Conservation (phyloP, 177 flowering plant species). For the Tripterygium wilfordii region DNA sequence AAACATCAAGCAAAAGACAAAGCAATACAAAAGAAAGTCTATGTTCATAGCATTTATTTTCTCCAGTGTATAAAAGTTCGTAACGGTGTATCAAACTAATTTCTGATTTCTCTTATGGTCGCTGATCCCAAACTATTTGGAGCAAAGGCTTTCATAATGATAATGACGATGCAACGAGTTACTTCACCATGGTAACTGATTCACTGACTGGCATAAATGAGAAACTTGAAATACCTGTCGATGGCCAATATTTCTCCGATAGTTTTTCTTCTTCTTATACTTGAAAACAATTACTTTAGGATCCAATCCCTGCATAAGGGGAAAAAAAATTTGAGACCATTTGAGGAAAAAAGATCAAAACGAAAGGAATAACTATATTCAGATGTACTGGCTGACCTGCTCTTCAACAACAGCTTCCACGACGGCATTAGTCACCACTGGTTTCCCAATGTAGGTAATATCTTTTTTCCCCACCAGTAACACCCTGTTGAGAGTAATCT, state of each 20-base stretch:
- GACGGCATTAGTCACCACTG: slow-evolving; percentile 78
- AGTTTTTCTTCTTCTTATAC: slow-evolving; percentile 78
- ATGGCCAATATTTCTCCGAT: slow-evolving; percentile 87
- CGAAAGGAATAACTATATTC: too few species aligned
- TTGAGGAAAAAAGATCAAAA: background rate
- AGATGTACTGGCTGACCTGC: slow-evolving; percentile 42
- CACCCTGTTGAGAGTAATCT: slow-evolving; percentile 85
- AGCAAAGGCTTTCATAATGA: background rate
- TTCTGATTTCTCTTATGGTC: too few species aligned
- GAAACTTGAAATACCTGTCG: slow-evolving; percentile 58
- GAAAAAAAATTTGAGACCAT: background rate
- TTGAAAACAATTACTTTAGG: slow-evolving; percentile 80
- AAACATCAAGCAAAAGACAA: background rate
- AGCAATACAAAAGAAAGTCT: background rate
- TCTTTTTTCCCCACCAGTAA: slow-evolving; percentile 82
- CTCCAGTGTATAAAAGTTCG: too few species aligned
- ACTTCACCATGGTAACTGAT: background rate
- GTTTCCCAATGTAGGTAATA: slow-evolving; percentile 73
- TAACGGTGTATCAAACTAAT: too few species aligned
- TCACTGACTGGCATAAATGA: background rate
- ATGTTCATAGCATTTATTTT: too few species aligned
- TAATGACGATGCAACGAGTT: background rate
- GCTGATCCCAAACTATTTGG: background rate
- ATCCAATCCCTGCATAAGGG: slow-evolving; percentile 51
- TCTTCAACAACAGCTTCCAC: slow-evolving; percentile 98